Evolutionary conservation across 805 yeast species (phyloP).

Genomic region (Ogataea methanolica): DNA sequence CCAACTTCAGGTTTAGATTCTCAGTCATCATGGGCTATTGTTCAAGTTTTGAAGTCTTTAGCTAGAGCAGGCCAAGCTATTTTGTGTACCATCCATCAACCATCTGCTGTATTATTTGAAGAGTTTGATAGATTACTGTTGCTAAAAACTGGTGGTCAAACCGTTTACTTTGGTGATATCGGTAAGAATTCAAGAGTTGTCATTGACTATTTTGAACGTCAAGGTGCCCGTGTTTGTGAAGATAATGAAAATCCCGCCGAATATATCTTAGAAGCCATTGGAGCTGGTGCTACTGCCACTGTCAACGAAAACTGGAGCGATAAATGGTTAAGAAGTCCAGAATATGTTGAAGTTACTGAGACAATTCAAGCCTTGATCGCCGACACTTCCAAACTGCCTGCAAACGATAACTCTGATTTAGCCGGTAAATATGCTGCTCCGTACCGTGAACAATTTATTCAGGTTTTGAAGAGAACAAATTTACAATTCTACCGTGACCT

Average conservation of each 20-base stretch:
- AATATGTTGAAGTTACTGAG: not conserved
- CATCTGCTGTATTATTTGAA: slow-evolving; percentile 45
- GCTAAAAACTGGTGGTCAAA: slow-evolving; percentile 46
- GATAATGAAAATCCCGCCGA: slow-evolving; percentile 38
- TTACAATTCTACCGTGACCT: slow-evolving; percentile 57
- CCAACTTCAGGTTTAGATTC: slow-evolving; percentile 50
- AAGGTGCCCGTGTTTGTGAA: slow-evolving; percentile 37
- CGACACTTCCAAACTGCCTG: not conserved
- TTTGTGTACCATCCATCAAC: slow-evolving; percentile 53
- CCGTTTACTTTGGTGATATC: slow-evolving; percentile 39
- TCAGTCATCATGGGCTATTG: slow-evolving; percentile 49
- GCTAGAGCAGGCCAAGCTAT: slow-evolving; percentile 46
- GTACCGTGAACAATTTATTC: slow-evolving; percentile 37
- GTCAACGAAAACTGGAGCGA: slow-evolving; percentile 34
- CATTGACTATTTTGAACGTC: slow-evolving; percentile 27
- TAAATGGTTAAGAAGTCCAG: slow-evolving; percentile 23
- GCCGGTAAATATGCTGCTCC: slow-evolving; percentile 14
- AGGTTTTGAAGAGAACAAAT: slow-evolving; percentile 38
- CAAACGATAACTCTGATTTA: no score
- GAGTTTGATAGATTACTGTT: slow-evolving; percentile 43
- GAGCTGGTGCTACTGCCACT: slow-evolving; percentile 25
- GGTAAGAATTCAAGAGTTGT: slow-evolving; percentile 21
- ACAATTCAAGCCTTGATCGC: not conserved
- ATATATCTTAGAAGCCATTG: slow-evolving; percentile 39
- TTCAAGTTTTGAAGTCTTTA: slow-evolving; percentile 39